Evolutionary conservation across 495 filamentous ascomycete species (phyloP), one percentile per base, ranked within the genome.

Genomic region (Chaetomium tenue): DNA sequence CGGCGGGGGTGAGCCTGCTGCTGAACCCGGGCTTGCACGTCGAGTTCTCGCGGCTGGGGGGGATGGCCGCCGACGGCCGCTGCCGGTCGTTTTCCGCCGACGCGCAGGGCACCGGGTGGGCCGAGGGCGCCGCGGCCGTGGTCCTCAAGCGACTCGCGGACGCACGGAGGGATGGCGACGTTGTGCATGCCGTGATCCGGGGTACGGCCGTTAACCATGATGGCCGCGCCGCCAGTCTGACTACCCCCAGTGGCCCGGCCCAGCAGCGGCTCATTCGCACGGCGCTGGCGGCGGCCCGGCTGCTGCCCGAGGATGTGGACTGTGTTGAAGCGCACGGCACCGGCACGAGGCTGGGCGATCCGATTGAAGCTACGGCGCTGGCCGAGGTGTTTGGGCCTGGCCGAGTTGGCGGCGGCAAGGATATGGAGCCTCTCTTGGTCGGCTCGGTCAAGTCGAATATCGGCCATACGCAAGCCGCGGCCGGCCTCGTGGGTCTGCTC

Each of bases 141-240:
- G 78, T 76, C 26, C 33, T 89, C 15, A 89, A 88, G 67, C 63
- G 68, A 12, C 73, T 86, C 0, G 60, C 59, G 20, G 77, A 80
- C 33, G 86, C 84, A 1, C 61, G 85, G 18, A 61, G 71, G 9
- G 80, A 84, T 62, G 73, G 75, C 0, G 79, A 85, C 58, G 81
- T 79, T 2, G 76, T 87, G 33, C 75, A 83, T n/a, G 79, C 78
- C 2, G 74, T 88, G 0, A 81, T 88, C 44, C 75, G 82, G 7
- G 33, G 33, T 16, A 48, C 40, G 8, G 52, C 53, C 16, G 26
- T 22, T 44, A 64, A 64, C 54, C 33, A 44, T 26, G 22, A 44
- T 23, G 57, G 57, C 16, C 42, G 60, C 56, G 39, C 8, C 33
- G 20, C 46, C 18, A 23, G 46, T 18, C 16, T 48, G 18, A 23